Percentiles rank a stretch among this genome's conserved stretches.
phyloP scores from a whole-genome alignment of 495 filamentous ascomycete genomes.

The Aspergillus haitiensis region DNA sequence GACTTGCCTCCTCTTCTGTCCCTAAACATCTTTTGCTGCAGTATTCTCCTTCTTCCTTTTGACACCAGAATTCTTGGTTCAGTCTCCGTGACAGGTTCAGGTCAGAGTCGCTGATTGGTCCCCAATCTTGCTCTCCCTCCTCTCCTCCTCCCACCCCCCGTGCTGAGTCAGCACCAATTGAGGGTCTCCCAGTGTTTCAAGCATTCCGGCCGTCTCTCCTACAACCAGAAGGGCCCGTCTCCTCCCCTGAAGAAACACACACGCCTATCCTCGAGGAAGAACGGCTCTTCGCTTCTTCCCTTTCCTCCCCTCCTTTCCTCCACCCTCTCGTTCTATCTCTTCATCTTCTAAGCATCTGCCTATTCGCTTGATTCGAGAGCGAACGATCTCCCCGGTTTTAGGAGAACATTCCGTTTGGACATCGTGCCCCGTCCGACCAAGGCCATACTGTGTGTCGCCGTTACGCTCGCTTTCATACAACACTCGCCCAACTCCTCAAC shows the following conservation, averaged over 20 bases:
- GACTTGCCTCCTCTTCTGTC: background rate
- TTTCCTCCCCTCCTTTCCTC: slow-evolving; percentile 22
- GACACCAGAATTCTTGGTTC: background rate
- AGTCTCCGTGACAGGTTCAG: slow-evolving; percentile 5
- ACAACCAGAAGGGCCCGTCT: slow-evolving; percentile 17
- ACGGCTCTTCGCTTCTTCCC: slow-evolving; percentile 20
- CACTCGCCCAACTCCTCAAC: slow-evolving; percentile 13
- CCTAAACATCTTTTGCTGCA: background rate
- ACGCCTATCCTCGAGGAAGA: slow-evolving; percentile 2
- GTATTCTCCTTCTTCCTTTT: background rate
- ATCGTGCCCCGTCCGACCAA: slow-evolving; percentile 21
- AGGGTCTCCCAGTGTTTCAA: slow-evolving; percentile 13
- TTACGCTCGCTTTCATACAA: slow-evolving; percentile 33
- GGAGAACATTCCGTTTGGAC: slow-evolving; percentile 17
- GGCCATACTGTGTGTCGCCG: slow-evolving; percentile 44
- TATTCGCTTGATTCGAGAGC: background rate
- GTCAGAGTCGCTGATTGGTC: slow-evolving; percentile 15
- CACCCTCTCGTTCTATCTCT: slow-evolving; percentile 8
- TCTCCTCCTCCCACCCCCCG: slow-evolving; percentile 1
- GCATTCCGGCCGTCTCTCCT: slow-evolving; percentile 32
- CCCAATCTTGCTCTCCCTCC: too few species aligned
- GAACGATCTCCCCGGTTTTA: slow-evolving; percentile 15
- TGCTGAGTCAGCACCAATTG: slow-evolving; percentile 26
- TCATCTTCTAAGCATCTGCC: slow-evolving; percentile 1
- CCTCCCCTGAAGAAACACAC: slow-evolving; percentile 23